A percentile compares a stretch with the other conserved stretches of the same genome.
Evolutionary conservation across 768 basidiomycete genomes (phyloP).

Genomic region (Naganishia friedmannii): DNA sequence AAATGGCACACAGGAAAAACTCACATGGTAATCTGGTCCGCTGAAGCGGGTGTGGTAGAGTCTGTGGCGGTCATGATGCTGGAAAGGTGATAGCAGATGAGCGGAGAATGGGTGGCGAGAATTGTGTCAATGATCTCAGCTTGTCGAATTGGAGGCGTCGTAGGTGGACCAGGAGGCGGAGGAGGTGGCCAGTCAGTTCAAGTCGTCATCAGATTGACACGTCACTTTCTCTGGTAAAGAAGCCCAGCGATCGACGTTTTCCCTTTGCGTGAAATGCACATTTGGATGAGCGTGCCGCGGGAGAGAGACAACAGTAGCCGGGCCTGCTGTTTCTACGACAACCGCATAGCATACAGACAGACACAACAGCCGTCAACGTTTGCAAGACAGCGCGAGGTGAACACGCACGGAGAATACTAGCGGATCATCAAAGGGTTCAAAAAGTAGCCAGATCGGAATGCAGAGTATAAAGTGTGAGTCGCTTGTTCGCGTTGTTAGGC

Average conservation of each 20-base stretch:
- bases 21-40: conserved; percentile 40
- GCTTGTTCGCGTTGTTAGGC: conserved; percentile 11
- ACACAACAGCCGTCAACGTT: not conserved
- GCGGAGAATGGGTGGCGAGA: not conserved
- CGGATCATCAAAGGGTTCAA: conserved; percentile 40
- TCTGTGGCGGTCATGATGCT: not conserved
- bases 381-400: not conserved
- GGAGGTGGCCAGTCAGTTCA: too few species aligned
- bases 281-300: conserved; percentile 4
- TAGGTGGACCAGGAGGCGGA: too few species aligned
- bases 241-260: conserved; percentile 1
- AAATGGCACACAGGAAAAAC: conserved; percentile 25
- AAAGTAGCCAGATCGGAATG: not conserved
- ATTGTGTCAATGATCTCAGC: not conserved
- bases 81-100: not conserved
- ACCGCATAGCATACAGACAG: conserved; percentile 59
- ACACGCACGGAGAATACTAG: not conserved
- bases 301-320: conserved; percentile 28
- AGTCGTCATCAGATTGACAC: not conserved
- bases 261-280: conserved; percentile 3
- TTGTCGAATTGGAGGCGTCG: too few species aligned
- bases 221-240: not conserved
- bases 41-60: conserved; percentile 1
- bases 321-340: conserved; percentile 61
- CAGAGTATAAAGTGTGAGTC: conserved; percentile 28